A percentile compares a stretch with the other conserved stretches of the same genome.
Evolutionary conservation across 2,329 filamentous ascomycete species (phyloP).

Genomic region (Colletotrichum sublineola): DNA sequence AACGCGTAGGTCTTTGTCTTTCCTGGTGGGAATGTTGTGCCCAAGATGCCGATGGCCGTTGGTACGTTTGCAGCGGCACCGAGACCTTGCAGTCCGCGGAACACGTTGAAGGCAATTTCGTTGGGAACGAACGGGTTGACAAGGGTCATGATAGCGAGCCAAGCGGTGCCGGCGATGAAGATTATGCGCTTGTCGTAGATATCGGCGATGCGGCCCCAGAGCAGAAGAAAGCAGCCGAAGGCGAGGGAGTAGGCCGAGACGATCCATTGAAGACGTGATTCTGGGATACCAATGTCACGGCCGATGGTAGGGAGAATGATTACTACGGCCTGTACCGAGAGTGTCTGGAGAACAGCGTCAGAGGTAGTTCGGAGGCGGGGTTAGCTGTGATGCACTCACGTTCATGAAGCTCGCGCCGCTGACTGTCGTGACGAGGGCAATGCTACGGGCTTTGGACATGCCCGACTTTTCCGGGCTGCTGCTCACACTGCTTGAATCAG

Average conservation of each 20-base stretch:
- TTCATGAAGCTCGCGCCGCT: constrained; percentile 70
- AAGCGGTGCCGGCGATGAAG: constrained; percentile 74
- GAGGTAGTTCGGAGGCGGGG: neutral
- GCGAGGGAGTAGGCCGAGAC: constrained; percentile 75
- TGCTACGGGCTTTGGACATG: constrained; percentile 64
- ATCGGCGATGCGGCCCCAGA: constrained; percentile 77
- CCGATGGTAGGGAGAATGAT: constrained; percentile 75
- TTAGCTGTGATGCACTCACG: constrained; percentile 50
- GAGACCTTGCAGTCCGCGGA: constrained; percentile 76
- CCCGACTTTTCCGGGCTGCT: constrained; percentile 46
- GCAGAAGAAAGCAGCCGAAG: constrained; percentile 76
- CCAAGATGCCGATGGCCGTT: constrained; percentile 78
- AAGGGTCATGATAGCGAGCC: constrained; percentile 71
- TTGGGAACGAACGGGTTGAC: constrained; percentile 74
- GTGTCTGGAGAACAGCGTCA: constrained; percentile 56
- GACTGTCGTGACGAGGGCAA: constrained; percentile 67
- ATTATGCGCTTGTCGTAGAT: constrained; percentile 75
- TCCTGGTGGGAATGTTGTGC: constrained; percentile 75
- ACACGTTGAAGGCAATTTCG: constrained; percentile 76
- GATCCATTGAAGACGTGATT: constrained; percentile 74
- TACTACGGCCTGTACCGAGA: constrained; percentile 70
- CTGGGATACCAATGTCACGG: constrained; percentile 67
- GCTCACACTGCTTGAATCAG: constrained; percentile 39
- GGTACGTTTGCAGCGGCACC: constrained; percentile 78
- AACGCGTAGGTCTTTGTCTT: constrained; percentile 80